phyloP scores from a whole-genome alignment of 805 yeast genomes.

The Candida taoyuanica region DNA sequence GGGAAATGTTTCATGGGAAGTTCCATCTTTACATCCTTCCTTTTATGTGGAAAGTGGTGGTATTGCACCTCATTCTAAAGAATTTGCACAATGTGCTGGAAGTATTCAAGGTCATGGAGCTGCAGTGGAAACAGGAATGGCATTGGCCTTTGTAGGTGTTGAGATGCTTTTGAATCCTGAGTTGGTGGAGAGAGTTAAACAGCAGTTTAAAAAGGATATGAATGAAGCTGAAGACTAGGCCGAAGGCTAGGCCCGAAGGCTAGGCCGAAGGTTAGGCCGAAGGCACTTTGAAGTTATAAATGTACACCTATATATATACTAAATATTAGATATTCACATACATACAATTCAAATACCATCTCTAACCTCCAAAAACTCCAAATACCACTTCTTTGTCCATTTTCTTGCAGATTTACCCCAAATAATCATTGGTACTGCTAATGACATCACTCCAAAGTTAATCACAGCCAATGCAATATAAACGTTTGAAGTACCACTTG shows the following conservation, averaged over 20 bases:
- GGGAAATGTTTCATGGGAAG: constrained; percentile 10
- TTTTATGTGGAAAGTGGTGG: constrained; percentile 3
- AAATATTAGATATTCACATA: background rate
- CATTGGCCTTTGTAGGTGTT: constrained; percentile 3
- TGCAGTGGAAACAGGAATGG: constrained; percentile 9
- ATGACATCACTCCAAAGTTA: constrained; percentile 52
- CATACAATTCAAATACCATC: constrained; percentile 32
- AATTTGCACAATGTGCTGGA: constrained; percentile 5
- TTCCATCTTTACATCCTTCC: constrained; percentile 11
- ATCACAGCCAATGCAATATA: constrained; percentile 58
- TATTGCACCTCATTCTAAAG: constrained; percentile 9
- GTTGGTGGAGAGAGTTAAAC: constrained; percentile 5
- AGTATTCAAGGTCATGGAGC: constrained; percentile 5
- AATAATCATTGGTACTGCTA: constrained; percentile 51
- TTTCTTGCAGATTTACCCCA: constrained; percentile 58
- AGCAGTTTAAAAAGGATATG: constrained; percentile 7
- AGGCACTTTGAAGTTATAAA: no score
- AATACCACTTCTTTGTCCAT: constrained; percentile 54
- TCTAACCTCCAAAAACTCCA: constrained; percentile 48
- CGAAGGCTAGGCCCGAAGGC: no score
- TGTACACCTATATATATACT: no score
- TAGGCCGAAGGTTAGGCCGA: no score
- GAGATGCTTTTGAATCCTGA: constrained; percentile 7
- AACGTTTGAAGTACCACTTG: constrained; percentile 52
- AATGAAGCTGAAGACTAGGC: constrained; percentile 1